A percentile compares a stretch with the other conserved stretches of the same genome.
Conservation (phyloP, 257 asterid genomes). For the Oldenlandia corymbosa region DNA sequence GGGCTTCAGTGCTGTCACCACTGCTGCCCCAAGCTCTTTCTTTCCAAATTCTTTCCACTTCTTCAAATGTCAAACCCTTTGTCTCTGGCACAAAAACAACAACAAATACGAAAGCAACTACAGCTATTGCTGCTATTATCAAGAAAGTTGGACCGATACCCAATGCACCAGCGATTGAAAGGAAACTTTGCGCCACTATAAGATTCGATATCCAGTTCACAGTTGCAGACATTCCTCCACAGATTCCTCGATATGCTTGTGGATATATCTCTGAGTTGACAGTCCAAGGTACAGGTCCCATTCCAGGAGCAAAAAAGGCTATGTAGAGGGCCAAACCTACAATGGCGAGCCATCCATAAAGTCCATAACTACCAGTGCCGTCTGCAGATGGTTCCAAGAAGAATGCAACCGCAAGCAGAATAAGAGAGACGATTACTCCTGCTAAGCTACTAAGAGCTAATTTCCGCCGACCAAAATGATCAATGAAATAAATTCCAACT, state of each 20-base stretch:
- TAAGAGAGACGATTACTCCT: slow-evolving; percentile 70
- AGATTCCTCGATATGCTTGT: slow-evolving; percentile 69
- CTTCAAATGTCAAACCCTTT: slow-evolving; percentile 81
- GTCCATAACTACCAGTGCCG: slow-evolving; percentile 18
- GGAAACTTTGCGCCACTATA: slow-evolving; percentile 74
- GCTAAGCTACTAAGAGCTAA: slow-evolving; percentile 68
- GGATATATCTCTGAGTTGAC: slow-evolving; percentile 90
- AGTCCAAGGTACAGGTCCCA: slow-evolving; percentile 98
- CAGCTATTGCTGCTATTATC: slow-evolving; percentile 64
- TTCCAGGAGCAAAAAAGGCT: slow-evolving; percentile 78
- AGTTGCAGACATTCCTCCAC: slow-evolving; percentile 97
- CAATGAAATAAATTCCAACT: slow-evolving; percentile 80
- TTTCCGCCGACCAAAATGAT: slow-evolving; percentile 68
- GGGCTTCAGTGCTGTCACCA: slow-evolving; percentile 31
- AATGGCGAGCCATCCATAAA: slow-evolving; percentile 78
- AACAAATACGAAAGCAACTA: slow-evolving; percentile 62
- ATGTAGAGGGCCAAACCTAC: slow-evolving; percentile 71
- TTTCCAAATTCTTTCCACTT: slow-evolving; percentile 79
- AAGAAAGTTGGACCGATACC: slow-evolving; percentile 72
- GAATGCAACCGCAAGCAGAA: slow-evolving; percentile 57
- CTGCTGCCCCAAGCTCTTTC: slow-evolving; percentile 50
- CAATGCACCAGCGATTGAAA: slow-evolving; percentile 53
- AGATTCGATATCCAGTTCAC: slow-evolving; percentile 90
- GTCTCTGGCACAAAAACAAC: slow-evolving; percentile 70
- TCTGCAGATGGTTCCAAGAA: slow-evolving; percentile 36